Evolutionary conservation across 495 filamentous ascomycete genomes (phyloP).

Genomic region (Glonium stellatum): DNA sequence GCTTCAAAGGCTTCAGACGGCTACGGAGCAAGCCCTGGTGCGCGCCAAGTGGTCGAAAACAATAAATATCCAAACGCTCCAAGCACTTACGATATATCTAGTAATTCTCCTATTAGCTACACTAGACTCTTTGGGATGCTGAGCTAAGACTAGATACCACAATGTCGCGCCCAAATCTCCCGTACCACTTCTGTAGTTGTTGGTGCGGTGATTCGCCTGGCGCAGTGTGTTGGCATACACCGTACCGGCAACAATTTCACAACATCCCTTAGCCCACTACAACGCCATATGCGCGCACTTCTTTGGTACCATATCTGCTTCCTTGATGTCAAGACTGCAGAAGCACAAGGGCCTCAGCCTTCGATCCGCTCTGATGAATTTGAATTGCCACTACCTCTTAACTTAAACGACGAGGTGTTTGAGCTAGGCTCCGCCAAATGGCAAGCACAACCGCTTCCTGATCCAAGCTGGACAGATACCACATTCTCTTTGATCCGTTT

Average conservation of each 20-base stretch:
- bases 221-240: constrained; percentile 28
- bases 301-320: constrained; percentile 30
- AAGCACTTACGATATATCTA: constrained; percentile 27
- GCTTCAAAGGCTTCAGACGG: constrained; percentile 19
- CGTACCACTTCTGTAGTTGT: constrained; percentile 27
- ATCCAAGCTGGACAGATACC: constrained; percentile 23
- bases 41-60: constrained; percentile 28
- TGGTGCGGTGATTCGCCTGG: constrained; percentile 24
- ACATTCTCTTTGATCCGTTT: constrained; percentile 27
- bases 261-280: constrained; percentile 19
- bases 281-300: constrained; percentile 24
- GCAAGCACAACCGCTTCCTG: constrained; percentile 22
- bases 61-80: constrained; percentile 25
- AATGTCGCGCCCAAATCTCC: constrained; percentile 26
- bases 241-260: constrained; percentile 17
- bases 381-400: constrained; percentile 24
- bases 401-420: constrained; percentile 29
- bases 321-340: constrained; percentile 27
- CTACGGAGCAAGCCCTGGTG: constrained; percentile 23
- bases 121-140: not conserved
- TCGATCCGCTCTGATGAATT: constrained; percentile 28
- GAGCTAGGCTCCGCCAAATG: constrained; percentile 23
- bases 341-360: constrained; percentile 26
- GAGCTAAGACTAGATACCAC: constrained; percentile 19
- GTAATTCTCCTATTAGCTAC: constrained; percentile 6